phyloP scores from a whole-genome alignment of 1,139 yeast species.

The Lodderomyces oxycetoniae region DNA sequence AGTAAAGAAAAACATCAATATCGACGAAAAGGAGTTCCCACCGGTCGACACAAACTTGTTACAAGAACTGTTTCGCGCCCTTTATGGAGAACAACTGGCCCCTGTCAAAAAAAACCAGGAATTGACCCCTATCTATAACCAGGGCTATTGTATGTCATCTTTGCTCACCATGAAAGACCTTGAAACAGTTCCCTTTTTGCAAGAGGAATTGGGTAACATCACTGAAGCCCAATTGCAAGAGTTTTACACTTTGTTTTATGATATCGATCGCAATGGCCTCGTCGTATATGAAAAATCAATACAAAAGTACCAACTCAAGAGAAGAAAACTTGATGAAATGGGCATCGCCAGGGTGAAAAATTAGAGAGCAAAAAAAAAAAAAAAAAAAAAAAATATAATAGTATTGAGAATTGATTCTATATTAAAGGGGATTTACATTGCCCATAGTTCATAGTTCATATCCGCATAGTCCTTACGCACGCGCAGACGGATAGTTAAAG shows the following conservation, averaged over 20 bases:
- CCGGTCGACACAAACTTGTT: constrained; percentile 21
- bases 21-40: constrained; percentile 66
- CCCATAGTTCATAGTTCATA: no score
- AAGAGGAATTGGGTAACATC: constrained; percentile 14
- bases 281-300: constrained; percentile 25
- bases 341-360: no score
- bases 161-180: constrained; percentile 19
- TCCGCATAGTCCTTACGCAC: no score
- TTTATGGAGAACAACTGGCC: constrained; percentile 27
- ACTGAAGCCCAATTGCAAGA: constrained; percentile 20
- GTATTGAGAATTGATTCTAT: neutral
- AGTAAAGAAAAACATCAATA: constrained; percentile 66
- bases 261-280: constrained; percentile 21
- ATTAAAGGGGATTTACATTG: no score
- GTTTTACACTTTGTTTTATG: constrained; percentile 30
- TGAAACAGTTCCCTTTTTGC: constrained; percentile 20
- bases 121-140: constrained; percentile 26
- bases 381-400: neutral
- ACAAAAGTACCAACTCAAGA: constrained; percentile 19
- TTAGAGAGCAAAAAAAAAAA: constrained; percentile 9
- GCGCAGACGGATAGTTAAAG: no score
- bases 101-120: constrained; percentile 17
- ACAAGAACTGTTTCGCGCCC: constrained; percentile 18
- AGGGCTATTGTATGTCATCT: constrained; percentile 25
- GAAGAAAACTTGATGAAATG: constrained; percentile 11